Percentiles rank a stretch among this genome's conserved stretches.
phyloP scores from a whole-genome alignment of 176 grass and related monocot genomes.

The Phoenix dactylifera region DNA sequence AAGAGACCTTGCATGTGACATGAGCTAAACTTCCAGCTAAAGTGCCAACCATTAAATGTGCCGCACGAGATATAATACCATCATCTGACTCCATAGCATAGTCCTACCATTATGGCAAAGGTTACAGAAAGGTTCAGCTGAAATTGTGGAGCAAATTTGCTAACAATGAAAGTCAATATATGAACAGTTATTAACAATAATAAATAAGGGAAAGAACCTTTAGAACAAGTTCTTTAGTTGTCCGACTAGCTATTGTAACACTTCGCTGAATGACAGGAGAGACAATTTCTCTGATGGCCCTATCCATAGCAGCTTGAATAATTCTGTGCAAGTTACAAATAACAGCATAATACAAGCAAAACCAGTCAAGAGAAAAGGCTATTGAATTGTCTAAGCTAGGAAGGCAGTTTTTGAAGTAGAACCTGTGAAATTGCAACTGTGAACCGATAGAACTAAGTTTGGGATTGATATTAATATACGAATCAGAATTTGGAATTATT shows the following conservation, averaged over 20 bases:
- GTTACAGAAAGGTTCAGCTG: not conserved
- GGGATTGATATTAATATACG: conserved; percentile 84
- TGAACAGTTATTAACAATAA: too few relatives aligned
- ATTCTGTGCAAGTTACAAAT: conserved; percentile 39
- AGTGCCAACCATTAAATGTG: conserved; percentile 90
- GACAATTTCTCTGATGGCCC: conserved; percentile 82
- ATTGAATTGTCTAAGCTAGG: not conserved
- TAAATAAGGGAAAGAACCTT: conserved; percentile 38
- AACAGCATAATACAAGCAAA: not conserved
- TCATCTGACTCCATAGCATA: conserved; percentile 88
- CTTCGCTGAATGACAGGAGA: conserved; percentile 91
- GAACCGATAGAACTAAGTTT: conserved; percentile 76
- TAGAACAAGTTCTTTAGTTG: conserved; percentile 91
- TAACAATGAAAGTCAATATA: too few relatives aligned
- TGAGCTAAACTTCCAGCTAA: conserved; percentile 95
- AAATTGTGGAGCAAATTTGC: too few relatives aligned
- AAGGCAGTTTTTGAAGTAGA: not conserved
- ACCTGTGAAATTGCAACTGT: conserved; percentile 78
- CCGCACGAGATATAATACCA: conserved; percentile 54
- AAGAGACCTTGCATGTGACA: conserved; percentile 86
- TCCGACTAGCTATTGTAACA: conserved; percentile 91
- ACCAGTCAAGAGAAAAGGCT: conserved; percentile 2
- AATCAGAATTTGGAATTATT: conserved; percentile 68
- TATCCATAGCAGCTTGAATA: conserved; percentile 89
- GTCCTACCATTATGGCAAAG: conserved; percentile 42